A percentile compares a stretch with the other conserved stretches of the same genome.
These are phyloP conservation scores for Aspergillus jensenii DNA, from an alignment of 2,329 filamentous ascomycete genomes.

Conservation along the genomic window DNA sequence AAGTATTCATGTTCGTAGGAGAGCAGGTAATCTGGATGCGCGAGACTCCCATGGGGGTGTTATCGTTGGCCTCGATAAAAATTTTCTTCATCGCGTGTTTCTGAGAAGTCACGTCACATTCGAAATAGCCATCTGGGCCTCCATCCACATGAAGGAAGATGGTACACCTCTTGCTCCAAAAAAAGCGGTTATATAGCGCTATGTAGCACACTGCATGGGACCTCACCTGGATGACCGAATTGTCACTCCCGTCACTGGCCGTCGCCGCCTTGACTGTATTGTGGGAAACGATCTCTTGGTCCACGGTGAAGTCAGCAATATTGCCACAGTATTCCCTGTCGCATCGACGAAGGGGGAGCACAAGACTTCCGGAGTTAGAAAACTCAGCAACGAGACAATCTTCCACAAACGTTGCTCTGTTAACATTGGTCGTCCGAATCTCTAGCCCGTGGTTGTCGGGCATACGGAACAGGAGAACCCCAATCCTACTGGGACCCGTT, in stretches of 20 bases:
- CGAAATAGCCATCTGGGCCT: slow-evolving; percentile 28
- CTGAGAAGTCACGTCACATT: slow-evolving; percentile 17
- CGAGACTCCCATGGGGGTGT: slow-evolving; percentile 17
- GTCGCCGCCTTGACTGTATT: neutral
- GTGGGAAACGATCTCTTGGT: slow-evolving; percentile 23
- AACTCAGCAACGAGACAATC: slow-evolving; percentile 34
- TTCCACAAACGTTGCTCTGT: slow-evolving; percentile 26
- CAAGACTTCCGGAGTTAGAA: slow-evolving; percentile 18
- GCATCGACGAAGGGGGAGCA: slow-evolving; percentile 29
- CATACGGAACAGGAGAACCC: slow-evolving; percentile 29
- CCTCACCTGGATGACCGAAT: slow-evolving; percentile 15
- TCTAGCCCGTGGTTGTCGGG: slow-evolving; percentile 29
- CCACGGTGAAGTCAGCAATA: slow-evolving; percentile 30
- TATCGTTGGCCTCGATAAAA: slow-evolving; percentile 12
- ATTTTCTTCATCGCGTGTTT: slow-evolving; percentile 18
- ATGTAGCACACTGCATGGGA: slow-evolving; percentile 32
- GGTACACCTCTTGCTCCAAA: slow-evolving; percentile 33
- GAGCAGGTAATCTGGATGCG: slow-evolving; percentile 26
- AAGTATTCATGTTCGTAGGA: slow-evolving; percentile 22
- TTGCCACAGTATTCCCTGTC: slow-evolving; percentile 28
- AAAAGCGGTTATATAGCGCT: slow-evolving; percentile 25
- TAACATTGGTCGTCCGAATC: slow-evolving; percentile 27
- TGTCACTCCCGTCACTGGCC: neutral
- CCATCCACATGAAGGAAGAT: slow-evolving; percentile 29
- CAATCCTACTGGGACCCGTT: slow-evolving; percentile 23